These are phyloP conservation scores for Naganishia sp. DNA, from an alignment of 1,284 basidiomycete genomes.

Conservation along the genomic window DNA sequence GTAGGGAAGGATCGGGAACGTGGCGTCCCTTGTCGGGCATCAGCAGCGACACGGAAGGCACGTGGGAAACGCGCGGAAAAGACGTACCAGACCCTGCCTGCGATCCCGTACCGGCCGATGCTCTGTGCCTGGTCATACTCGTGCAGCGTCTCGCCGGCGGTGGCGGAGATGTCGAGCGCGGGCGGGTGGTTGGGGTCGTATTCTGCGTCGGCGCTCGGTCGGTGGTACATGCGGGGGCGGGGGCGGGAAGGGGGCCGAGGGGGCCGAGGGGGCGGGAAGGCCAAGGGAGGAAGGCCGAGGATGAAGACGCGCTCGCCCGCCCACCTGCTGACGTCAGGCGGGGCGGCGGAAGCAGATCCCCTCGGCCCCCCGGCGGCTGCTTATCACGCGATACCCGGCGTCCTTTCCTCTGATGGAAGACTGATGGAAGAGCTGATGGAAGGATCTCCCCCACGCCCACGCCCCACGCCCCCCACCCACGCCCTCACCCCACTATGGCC, in stretches of 20 bases:
- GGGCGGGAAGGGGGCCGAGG: neutral
- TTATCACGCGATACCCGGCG: too few species aligned
- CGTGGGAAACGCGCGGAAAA: neutral
- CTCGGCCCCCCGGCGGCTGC: too few species aligned
- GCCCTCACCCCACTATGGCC: neutral
- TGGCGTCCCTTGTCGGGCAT: conserved; percentile 46
- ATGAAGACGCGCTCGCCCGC: neutral
- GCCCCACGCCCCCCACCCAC: too few species aligned
- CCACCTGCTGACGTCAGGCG: too few species aligned
- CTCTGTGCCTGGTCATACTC: conserved; percentile 40
- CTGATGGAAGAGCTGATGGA: too few species aligned
- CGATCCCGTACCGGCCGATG: conserved; percentile 50
- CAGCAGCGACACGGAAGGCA: neutral
- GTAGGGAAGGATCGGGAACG: conserved; percentile 44
- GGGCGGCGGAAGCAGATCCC: too few species aligned
- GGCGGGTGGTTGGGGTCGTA: conserved; percentile 52
- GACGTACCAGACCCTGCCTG: conserved; percentile 49
- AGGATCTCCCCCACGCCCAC: too few species aligned
- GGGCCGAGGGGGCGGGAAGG: neutral
- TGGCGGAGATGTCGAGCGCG: conserved; percentile 46
- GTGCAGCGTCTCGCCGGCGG: conserved; percentile 33
- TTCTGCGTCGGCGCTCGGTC: neutral
- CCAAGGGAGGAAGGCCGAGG: neutral
- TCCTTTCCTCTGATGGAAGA: too few species aligned
- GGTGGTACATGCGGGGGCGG: conserved; percentile 6